phyloP scores from a whole-genome alignment of 345 rosid genomes.

The Pelargonium nanum region DNA sequence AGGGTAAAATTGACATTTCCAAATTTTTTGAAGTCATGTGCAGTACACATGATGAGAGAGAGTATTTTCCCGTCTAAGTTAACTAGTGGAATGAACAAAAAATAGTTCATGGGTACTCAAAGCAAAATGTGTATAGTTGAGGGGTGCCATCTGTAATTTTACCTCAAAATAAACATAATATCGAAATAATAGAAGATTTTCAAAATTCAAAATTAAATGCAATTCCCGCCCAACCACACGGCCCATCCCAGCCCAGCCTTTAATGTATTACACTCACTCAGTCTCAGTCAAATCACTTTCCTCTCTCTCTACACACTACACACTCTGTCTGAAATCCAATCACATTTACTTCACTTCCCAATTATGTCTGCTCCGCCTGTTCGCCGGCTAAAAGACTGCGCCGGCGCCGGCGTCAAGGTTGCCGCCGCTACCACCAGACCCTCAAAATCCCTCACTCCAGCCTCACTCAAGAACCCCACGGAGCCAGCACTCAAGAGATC shows the following conservation, averaged over 20 bases:
- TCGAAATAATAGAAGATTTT: too few relatives aligned
- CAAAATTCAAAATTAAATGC: slow-evolving; percentile 18
- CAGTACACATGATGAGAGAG: neutral
- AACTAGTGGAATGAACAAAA: too few relatives aligned
- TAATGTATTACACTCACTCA: neutral
- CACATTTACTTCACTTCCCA: neutral
- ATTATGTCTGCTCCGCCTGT: slow-evolving; percentile 53
- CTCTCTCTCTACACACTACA: too few relatives aligned
- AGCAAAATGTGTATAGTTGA: too few relatives aligned
- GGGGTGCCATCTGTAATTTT: too few relatives aligned
- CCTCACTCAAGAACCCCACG: slow-evolving; percentile 26
- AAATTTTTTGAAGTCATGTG: too few relatives aligned
- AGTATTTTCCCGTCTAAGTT: too few relatives aligned
- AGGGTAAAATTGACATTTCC: too few relatives aligned
- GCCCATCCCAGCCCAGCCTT: too few relatives aligned
- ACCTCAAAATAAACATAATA: too few relatives aligned
- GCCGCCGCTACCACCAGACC: slow-evolving; percentile 22
- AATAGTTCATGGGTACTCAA: too few relatives aligned
- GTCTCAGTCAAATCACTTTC: neutral
- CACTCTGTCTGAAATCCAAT: neutral
- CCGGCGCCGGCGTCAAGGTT: slow-evolving; percentile 26
- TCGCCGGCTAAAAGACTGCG: slow-evolving; percentile 53
- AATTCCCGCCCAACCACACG: slow-evolving; percentile 38
- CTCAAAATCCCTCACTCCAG: slow-evolving; percentile 36
- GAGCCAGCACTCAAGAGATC: slow-evolving; percentile 29